Evolutionary conservation across 1,139 yeast genomes (phyloP).

Genomic region (Zhuliangozyma parablackwelliae): DNA sequence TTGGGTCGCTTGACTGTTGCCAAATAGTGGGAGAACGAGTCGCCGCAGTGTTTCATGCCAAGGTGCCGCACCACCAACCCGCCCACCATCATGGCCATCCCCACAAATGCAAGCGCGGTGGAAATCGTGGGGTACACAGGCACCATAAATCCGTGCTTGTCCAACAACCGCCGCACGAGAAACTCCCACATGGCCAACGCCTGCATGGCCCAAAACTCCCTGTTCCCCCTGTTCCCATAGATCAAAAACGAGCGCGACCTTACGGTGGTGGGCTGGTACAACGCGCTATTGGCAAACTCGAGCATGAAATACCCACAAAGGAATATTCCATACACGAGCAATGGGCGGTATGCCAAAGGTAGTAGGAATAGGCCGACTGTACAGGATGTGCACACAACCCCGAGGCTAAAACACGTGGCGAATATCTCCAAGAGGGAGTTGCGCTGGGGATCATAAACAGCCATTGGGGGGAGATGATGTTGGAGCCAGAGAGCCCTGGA

Average conservation of each 20-base stretch:
- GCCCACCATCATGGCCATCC: constrained; percentile 11
- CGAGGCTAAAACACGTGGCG: constrained; percentile 6
- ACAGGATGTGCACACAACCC: not conserved
- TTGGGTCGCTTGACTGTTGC: constrained; percentile 5
- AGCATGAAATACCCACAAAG: constrained; percentile 22
- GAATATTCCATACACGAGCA: constrained; percentile 17
- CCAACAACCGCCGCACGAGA: constrained; percentile 1
- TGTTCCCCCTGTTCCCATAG: constrained; percentile 34
- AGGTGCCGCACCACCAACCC: constrained; percentile 25
- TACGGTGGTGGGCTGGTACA: constrained; percentile 23
- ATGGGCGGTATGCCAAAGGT: constrained; percentile 1
- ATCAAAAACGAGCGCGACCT: constrained; percentile 31
- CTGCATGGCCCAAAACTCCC: constrained; percentile 31
- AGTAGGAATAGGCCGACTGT: not conserved
- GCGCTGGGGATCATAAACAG: constrained; percentile 10
- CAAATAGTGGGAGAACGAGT: constrained; percentile 33
- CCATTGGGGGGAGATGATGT: not conserved
- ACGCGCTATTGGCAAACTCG: constrained; percentile 27
- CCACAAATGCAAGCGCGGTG: constrained; percentile 4
- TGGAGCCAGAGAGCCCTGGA: not conserved
- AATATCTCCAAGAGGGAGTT: constrained; percentile 23
- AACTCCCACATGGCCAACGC: constrained; percentile 23
- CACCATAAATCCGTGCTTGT: no score
- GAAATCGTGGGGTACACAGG: no score
- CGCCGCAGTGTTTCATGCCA: constrained; percentile 35